These are phyloP conservation scores for Boletus pseudo-olivaceus DNA, from an alignment of 768 basidiomycete genomes.

Conservation along the genomic window DNA sequence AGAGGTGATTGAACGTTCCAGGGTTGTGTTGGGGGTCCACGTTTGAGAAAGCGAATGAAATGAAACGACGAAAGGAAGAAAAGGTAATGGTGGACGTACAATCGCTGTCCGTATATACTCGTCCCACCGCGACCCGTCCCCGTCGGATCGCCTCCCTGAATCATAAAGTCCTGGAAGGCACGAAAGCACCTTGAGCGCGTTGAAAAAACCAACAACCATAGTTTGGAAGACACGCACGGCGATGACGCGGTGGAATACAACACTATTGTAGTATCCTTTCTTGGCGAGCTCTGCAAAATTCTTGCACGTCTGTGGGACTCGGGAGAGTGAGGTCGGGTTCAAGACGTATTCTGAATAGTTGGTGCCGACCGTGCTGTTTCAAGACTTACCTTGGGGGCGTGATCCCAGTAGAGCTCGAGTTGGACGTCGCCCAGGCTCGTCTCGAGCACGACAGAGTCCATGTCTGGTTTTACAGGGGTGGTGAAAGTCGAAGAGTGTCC, in stretches of 20 bases:
- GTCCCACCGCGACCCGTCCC: slow-evolving; percentile 92
- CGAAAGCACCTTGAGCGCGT: background rate
- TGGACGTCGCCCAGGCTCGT: slow-evolving; percentile 85
- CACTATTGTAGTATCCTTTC: slow-evolving; percentile 88
- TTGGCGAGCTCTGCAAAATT: slow-evolving; percentile 93
- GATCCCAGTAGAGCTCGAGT: slow-evolving; percentile 89
- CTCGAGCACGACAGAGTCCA: slow-evolving; percentile 65
- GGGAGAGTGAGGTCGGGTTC: slow-evolving; percentile 4
- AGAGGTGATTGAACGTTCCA: too few relatives aligned
- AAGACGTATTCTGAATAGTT: background rate
- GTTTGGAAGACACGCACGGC: slow-evolving; percentile 42
- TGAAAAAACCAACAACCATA: background rate
- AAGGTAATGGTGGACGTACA: slow-evolving; percentile 43
- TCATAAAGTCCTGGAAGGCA: slow-evolving; percentile 84
- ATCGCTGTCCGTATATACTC: slow-evolving; percentile 86
- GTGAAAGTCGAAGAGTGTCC: background rate
- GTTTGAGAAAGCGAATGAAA: background rate
- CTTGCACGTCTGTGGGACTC: slow-evolving; percentile 71
- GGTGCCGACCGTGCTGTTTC: background rate
- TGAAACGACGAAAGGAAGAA: background rate
- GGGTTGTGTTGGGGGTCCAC: background rate
- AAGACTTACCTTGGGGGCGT: slow-evolving; percentile 65
- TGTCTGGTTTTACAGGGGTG: slow-evolving; percentile 1
- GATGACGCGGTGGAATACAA: slow-evolving; percentile 90
- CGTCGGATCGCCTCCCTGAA: slow-evolving; percentile 93